Base-by-base conservation (phyloP, 148 eudicot species). In the Pouteria glomerata region DNA sequence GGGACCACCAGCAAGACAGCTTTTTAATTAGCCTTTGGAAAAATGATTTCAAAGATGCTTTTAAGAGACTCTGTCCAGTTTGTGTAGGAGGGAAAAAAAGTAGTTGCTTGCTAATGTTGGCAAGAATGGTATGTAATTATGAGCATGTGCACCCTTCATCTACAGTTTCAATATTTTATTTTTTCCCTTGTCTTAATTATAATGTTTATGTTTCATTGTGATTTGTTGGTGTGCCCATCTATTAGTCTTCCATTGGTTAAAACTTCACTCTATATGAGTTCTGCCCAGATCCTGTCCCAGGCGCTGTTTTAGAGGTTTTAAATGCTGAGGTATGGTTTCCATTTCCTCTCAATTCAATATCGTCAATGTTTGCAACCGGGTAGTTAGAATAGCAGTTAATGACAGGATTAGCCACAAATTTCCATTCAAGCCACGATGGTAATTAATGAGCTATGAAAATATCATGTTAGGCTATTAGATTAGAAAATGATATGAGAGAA, bases 211-310 rank as follows among this genome's bases (percentile, higher is more conserved):
- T n/a, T 34, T 57, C 7, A 21, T 73, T 59, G 13, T 68, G 61
- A 14, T 57, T 57, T 77, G 39, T 79, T 90, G 98, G 94, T 93
- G 4, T 93, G 98, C 74, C 96, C 98, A 35, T 82, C 86, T 24
- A 88, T 90, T 75, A 80, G 79, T 80, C 82, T 93, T 61, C 66
- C 80, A 68, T 80, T 93, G 74, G 80, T 90, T 51, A 93, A 85
- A 86, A 88, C 79, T 93, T 93, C 81, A 82, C 90, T 72, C 94
- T 96, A 6, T 96, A 93, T 80, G 98, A 93, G 74, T 93, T 93
- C 76, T 93, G 90, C 73, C 87, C 86, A 18, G 61, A 90, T 90
- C 73, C n/a, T n/a, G n/a, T n/a, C n/a, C n/a, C n/a, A n/a, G n/a
- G n/a, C n/a, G n/a, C n/a, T n/a, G n/a, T n/a, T 86, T 92, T 34